Percentiles rank a stretch among this genome's conserved stretches.
Evolutionary conservation across 2,329 filamentous ascomycete species (phyloP).

Genomic region (Colletotrichum sp.): DNA sequence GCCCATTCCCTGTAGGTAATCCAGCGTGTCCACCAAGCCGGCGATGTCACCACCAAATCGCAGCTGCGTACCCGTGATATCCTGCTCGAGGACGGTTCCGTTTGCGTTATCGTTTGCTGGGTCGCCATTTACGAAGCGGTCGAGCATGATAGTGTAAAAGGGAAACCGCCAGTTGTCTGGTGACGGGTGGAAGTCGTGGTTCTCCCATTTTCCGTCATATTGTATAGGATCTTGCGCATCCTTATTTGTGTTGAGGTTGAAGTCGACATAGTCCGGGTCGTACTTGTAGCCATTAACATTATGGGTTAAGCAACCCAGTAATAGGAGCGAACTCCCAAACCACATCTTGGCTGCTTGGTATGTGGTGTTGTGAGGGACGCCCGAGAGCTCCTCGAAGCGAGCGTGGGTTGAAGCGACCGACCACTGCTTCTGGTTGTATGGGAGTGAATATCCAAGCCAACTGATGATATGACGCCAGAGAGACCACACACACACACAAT

Average conservation of each 20-base stretch:
- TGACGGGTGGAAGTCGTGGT: constrained; percentile 57
- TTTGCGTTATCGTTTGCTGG: constrained; percentile 69
- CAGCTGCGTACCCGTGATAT: constrained; percentile 64
- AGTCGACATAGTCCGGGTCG: constrained; percentile 41
- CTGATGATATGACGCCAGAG: not conserved
- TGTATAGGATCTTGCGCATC: constrained; percentile 59
- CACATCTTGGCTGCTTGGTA: constrained; percentile 13
- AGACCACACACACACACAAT: not conserved
- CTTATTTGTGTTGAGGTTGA: constrained; percentile 66
- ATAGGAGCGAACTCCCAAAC: constrained; percentile 13
- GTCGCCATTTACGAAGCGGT: constrained; percentile 69
- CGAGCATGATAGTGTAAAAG: constrained; percentile 69
- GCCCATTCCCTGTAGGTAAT: constrained; percentile 70
- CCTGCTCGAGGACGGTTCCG: constrained; percentile 64
- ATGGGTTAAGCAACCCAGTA: constrained; percentile 18
- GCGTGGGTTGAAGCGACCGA: not conserved
- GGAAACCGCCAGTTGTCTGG: constrained; percentile 70
- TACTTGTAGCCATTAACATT: constrained; percentile 29
- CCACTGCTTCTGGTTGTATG: not conserved
- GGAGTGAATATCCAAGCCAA: not conserved
- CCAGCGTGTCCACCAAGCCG: constrained; percentile 64
- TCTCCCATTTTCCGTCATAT: constrained; percentile 61
- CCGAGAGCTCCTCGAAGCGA: constrained; percentile 17
- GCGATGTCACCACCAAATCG: constrained; percentile 67
- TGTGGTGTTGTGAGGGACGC: constrained; percentile 6